Percentiles rank a stretch among this genome's conserved stretches.
phyloP scores from a whole-genome alignment of 257 asterid species.

The Solanum ossicruentum region DNA sequence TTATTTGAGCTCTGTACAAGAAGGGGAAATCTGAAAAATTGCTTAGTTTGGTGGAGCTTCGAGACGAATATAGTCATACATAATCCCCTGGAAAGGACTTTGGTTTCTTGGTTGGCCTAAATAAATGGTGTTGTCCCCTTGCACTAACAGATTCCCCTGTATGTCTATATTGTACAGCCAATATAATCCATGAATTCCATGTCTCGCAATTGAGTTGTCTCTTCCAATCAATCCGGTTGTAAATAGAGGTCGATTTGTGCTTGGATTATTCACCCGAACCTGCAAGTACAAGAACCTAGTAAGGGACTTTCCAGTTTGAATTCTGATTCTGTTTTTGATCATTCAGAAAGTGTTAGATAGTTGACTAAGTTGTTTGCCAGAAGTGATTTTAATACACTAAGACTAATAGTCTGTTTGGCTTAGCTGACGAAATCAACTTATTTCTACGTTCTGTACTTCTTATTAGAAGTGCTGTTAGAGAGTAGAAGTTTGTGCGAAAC shows the following conservation, averaged over 20 bases:
- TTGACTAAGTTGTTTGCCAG: not conserved
- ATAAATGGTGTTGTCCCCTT: slow-evolving; percentile 41
- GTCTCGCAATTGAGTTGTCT: slow-evolving; percentile 73
- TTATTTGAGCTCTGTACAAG: not conserved
- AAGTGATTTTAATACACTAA: not conserved
- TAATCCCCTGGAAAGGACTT: slow-evolving; percentile 45
- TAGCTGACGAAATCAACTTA: no score
- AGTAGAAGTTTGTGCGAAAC: not conserved
- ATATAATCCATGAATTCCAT: slow-evolving; percentile 71
- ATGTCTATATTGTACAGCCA: slow-evolving; percentile 53
- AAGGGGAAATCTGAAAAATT: not conserved
- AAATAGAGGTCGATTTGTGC: slow-evolving; percentile 28
- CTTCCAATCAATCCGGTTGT: slow-evolving; percentile 54
- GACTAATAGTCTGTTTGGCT: not conserved
- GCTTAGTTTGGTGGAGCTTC: slow-evolving; percentile 31
- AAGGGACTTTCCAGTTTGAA: not conserved
- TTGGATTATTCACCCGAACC: slow-evolving; percentile 42
- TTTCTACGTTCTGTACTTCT: no score
- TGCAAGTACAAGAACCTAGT: not conserved
- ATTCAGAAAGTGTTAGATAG: not conserved
- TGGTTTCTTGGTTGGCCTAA: slow-evolving; percentile 46
- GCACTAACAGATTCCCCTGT: slow-evolving; percentile 11
- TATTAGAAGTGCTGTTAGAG: no score
- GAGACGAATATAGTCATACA: slow-evolving; percentile 69
- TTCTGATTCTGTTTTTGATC: not conserved